A percentile compares a stretch with the other conserved stretches of the same genome.
Evolutionary conservation across 2,329 filamentous ascomycete species (phyloP).

Genomic region (Verticillium dahliae): DNA sequence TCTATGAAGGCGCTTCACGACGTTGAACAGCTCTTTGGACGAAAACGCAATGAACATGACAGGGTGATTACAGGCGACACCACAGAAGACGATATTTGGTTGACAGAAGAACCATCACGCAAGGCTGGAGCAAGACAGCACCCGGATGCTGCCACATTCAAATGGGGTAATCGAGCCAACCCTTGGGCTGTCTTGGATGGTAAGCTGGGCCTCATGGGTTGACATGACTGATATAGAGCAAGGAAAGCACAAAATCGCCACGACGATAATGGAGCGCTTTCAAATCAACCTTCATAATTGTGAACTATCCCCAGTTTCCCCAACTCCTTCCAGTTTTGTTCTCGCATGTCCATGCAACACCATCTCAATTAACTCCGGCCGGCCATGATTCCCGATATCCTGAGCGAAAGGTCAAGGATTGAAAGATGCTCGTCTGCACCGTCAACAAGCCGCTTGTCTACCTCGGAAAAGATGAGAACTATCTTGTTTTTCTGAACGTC

Average conservation of each 20-base stretch:
- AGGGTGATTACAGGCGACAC: conserved; percentile 14
- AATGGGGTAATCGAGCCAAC: conserved; percentile 23
- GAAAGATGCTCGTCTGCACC: conserved; percentile 93
- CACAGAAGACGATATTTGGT: conserved; percentile 27
- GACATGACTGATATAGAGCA: neutral
- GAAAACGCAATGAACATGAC: conserved; percentile 16
- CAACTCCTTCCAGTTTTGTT: neutral
- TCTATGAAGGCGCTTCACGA: conserved; percentile 43
- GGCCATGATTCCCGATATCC: conserved; percentile 68
- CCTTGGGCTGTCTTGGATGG: conserved; percentile 47
- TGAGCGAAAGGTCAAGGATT: conserved; percentile 76
- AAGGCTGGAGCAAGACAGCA: conserved; percentile 16
- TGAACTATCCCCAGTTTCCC: neutral
- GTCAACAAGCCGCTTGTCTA: conserved; percentile 90
- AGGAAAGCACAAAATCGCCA: neutral
- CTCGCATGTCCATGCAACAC: neutral
- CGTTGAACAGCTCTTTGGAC: conserved; percentile 41
- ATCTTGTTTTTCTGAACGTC: conserved; percentile 89
- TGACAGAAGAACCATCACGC: conserved; percentile 21
- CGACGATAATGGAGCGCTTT: neutral
- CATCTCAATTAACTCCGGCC: conserved; percentile 16
- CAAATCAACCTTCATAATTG: neutral
- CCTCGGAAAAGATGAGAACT: conserved; percentile 81
- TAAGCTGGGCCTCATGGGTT: conserved; percentile 43
- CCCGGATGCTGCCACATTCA: conserved; percentile 12